Conservation (phyloP, 2,329 filamentous ascomycete species). For the Trichoderma afroharzianum region DNA sequence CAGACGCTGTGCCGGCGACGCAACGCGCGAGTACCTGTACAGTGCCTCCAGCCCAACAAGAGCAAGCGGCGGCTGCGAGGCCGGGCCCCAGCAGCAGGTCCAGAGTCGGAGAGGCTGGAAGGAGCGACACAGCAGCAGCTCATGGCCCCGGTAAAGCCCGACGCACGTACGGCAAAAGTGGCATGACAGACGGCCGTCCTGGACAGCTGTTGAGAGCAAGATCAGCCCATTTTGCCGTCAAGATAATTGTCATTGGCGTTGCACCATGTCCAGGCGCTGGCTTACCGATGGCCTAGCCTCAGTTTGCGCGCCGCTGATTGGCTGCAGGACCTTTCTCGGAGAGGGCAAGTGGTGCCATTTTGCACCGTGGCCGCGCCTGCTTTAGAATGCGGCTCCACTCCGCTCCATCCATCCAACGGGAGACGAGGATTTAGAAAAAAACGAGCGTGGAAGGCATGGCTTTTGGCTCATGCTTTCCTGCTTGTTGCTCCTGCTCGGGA, state of each 20-base stretch:
- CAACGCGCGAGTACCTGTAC: neutral
- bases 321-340: neutral
- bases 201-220: constrained; percentile 9
- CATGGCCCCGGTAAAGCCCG: constrained; percentile 11
- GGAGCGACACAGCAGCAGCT: constrained; percentile 6
- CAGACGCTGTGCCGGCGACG: neutral
- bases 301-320: constrained; percentile 11
- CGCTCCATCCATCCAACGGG: constrained; percentile 10
- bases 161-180: constrained; percentile 18
- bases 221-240: constrained; percentile 18
- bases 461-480: neutral
- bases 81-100: neutral
- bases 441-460: neutral
- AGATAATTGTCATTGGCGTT: constrained; percentile 18
- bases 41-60: neutral
- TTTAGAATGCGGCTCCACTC: constrained; percentile 4
- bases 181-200: constrained; percentile 16
- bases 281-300: constrained; percentile 13
- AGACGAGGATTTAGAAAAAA: neutral
- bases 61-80: neutral
- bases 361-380: constrained; percentile 12
- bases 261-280: constrained; percentile 13
- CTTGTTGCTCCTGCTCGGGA: neutral
- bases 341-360: constrained; percentile 18
- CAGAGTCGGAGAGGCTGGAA: constrained; percentile 6